These are phyloP conservation scores for Coemansia sp. DNA, from an alignment of 192 early-diverging fungal genomes.

Conservation along the genomic window DNA sequence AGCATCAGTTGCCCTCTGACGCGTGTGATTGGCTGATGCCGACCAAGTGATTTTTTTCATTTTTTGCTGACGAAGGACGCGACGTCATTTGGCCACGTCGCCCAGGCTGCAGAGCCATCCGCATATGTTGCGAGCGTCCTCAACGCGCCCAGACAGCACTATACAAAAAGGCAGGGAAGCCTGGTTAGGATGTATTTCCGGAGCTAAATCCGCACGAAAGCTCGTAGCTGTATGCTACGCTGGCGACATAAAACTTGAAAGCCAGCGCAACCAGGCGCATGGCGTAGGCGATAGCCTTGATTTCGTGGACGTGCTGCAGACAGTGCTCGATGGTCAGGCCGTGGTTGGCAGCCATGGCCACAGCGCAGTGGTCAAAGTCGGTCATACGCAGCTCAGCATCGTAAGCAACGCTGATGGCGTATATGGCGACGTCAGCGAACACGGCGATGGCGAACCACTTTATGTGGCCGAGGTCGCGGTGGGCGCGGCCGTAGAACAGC, in stretches of 20 bases:
- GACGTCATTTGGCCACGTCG: neutral
- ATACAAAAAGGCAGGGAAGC: too few relatives aligned
- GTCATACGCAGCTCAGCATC: slow-evolving; percentile 33
- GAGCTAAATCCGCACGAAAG: slow-evolving; percentile 1
- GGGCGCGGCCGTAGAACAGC: slow-evolving; percentile 39
- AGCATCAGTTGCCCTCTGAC: neutral
- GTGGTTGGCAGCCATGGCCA: slow-evolving; percentile 37
- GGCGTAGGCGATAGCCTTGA: slow-evolving; percentile 31
- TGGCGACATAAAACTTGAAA: slow-evolving; percentile 29
- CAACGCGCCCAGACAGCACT: neutral
- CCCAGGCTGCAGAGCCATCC: too few relatives aligned
- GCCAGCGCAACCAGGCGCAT: slow-evolving; percentile 25
- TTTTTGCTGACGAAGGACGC: too few relatives aligned
- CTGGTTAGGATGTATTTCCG: too few relatives aligned
- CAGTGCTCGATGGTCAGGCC: slow-evolving; percentile 37
- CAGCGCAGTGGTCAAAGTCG: slow-evolving; percentile 31
- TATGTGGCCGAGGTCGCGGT: slow-evolving; percentile 41
- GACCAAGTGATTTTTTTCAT: too few relatives aligned
- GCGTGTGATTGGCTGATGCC: neutral
- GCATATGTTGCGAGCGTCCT: too few relatives aligned
- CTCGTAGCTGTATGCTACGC: slow-evolving; percentile 22
- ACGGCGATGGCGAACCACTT: slow-evolving; percentile 43
- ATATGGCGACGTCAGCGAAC: slow-evolving; percentile 28
- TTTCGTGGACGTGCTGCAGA: slow-evolving; percentile 49
- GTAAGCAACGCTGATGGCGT: slow-evolving; percentile 12